These are phyloP conservation scores for Torulaspora microellipsoides DNA, from an alignment of 805 yeast species.

Conservation along the genomic window DNA sequence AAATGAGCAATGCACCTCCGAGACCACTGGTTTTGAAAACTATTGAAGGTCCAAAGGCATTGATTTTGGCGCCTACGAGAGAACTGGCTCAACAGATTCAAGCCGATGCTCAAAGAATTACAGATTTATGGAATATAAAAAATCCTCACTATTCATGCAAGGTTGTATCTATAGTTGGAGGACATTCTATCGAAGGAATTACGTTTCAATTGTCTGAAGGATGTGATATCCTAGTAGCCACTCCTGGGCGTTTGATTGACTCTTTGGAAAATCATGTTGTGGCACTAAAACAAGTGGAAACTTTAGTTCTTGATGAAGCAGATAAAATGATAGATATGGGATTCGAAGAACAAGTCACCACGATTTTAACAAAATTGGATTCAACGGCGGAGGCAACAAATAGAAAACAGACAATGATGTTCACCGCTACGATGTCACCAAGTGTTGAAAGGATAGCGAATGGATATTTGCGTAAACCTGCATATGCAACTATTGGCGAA, in stretches of 20 bases:
- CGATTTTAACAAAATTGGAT: conserved; percentile 43
- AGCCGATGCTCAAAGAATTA: conserved; percentile 53
- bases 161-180: conserved; percentile 77
- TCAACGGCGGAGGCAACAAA: conserved; percentile 40
- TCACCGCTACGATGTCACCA: conserved; percentile 88
- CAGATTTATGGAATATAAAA: conserved; percentile 35
- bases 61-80: conserved; percentile 87
- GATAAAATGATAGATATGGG: conserved; percentile 96
- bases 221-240: conserved; percentile 80
- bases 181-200: conserved; percentile 78
- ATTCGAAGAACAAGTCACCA: conserved; percentile 72
- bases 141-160: conserved; percentile 31
- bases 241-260: conserved; percentile 90
- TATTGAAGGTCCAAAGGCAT: conserved; percentile 63
- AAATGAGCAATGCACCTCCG: conserved; percentile 45
- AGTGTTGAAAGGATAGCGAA: conserved; percentile 62
- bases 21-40: conserved; percentile 42
- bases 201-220: conserved; percentile 52
- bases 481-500: conserved; percentile 61
- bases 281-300: conserved; percentile 55
- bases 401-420: conserved; percentile 73
- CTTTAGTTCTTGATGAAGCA: conserved; percentile 85
- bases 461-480: conserved; percentile 60
- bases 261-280: conserved; percentile 65
- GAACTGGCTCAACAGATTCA: conserved; percentile 89